Conservation (phyloP, 495 filamentous ascomycete genomes). For the Rusavskia elegans region DNA sequence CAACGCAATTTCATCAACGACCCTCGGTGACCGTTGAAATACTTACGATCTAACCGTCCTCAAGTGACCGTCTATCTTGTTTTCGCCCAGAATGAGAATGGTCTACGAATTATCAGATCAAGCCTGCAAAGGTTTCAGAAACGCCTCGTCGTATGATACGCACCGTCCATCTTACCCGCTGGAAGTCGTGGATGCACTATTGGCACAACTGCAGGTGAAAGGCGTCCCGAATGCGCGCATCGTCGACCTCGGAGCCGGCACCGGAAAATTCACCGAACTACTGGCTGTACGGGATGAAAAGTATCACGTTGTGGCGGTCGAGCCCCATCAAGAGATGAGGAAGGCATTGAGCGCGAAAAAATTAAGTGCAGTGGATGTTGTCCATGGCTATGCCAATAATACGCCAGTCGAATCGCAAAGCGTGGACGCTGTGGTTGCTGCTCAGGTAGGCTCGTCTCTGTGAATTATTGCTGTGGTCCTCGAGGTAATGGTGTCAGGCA, state of each 20-base stretch:
- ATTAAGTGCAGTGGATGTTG: conserved; percentile 29
- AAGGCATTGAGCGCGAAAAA: conserved; percentile 35
- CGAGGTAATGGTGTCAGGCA: conserved; percentile 21
- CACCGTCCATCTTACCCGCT: conserved; percentile 45
- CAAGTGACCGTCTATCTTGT: no score
- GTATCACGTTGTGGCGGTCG: conserved; percentile 42
- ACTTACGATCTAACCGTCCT: no score
- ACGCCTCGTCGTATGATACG: conserved; percentile 39
- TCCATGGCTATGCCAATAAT: conserved; percentile 35
- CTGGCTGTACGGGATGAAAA: conserved; percentile 33
- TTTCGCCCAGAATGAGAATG: neutral
- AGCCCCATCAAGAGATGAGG: conserved; percentile 46
- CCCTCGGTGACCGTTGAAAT: no score
- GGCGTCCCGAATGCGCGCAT: conserved; percentile 26
- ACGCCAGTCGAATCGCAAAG: conserved; percentile 37
- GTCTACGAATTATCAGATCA: neutral
- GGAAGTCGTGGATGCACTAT: conserved; percentile 35
- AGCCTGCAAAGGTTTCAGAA: conserved; percentile 31
- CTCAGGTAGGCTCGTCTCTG: conserved; percentile 34
- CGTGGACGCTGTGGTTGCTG: conserved; percentile 45
- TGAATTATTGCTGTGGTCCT: neutral
- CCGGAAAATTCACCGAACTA: conserved; percentile 49
- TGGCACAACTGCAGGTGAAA: conserved; percentile 29
- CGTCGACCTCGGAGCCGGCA: conserved; percentile 48
- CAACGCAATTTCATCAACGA: no score